These are phyloP conservation scores for Paecilomyces fulvus DNA, from an alignment of 2,329 filamentous ascomycete genomes.

Conservation along the genomic window DNA sequence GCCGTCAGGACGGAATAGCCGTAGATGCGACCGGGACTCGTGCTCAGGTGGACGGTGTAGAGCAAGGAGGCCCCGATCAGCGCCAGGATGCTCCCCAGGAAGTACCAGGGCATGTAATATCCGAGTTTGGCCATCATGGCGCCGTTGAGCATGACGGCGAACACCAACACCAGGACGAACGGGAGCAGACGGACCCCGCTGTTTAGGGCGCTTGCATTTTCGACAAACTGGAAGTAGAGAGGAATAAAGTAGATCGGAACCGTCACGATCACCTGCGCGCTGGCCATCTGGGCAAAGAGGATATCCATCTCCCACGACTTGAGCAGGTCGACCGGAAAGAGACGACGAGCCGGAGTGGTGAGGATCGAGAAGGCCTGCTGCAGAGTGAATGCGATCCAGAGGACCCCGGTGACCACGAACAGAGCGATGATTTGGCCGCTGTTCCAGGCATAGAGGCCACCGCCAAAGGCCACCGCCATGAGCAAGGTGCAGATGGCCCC, in stretches of 20 bases:
- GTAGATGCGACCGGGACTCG: not conserved
- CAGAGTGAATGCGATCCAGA: constrained; percentile 37
- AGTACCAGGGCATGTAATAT: not conserved
- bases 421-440: constrained; percentile 37
- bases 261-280: not conserved
- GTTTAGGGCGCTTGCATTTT: not conserved
- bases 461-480: constrained; percentile 46
- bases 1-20: not conserved
- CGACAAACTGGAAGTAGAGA: not conserved
- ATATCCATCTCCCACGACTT: not conserved
- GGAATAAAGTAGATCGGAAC: not conserved
- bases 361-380: constrained; percentile 18
- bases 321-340: not conserved
- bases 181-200: not conserved
- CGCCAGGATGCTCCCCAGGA: not conserved
- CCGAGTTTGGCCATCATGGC: not conserved
- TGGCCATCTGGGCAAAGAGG: not conserved
- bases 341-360: not conserved
- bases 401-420: constrained; percentile 39
- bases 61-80: not conserved
- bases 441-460: constrained; percentile 42
- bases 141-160: not conserved
- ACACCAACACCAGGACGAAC: not conserved
- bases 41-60: not conserved
- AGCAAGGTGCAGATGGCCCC: constrained; percentile 36